These are phyloP conservation scores for Pilasporangium apinafurcum DNA, from an alignment of 352 stramenopile genomes.

Conservation along the genomic window DNA sequence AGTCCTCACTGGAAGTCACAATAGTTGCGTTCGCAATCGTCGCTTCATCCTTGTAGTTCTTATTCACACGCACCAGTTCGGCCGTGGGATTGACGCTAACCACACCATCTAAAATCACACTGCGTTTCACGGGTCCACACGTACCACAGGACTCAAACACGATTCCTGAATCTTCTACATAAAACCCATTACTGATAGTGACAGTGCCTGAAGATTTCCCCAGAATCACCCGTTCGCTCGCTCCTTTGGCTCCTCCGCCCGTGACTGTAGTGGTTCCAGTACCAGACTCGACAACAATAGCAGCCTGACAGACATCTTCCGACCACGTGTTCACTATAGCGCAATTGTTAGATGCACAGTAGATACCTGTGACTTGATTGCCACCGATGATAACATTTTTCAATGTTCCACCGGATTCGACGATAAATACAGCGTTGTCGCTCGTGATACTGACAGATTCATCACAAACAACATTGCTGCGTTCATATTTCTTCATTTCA, in stretches of 20 bases:
- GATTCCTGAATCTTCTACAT: conserved; percentile 32
- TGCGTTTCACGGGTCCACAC: conserved; percentile 55
- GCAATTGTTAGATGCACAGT: conserved; percentile 57
- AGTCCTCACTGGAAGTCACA: conserved; percentile 10
- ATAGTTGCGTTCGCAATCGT: conserved; percentile 39
- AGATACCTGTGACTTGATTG: conserved; percentile 33
- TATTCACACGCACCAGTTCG: conserved; percentile 57
- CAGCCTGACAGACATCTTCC: conserved; percentile 43
- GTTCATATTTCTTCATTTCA: conserved; percentile 53
- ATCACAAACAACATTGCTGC: conserved; percentile 40
- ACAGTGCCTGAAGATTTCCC: conserved; percentile 38
- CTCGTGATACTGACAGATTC: conserved; percentile 18
- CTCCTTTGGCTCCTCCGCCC: conserved; percentile 41
- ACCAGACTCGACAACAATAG: conserved; percentile 41
- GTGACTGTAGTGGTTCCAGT: conserved; percentile 50
- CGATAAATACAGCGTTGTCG: conserved; percentile 52
- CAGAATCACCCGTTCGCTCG: conserved; percentile 32
- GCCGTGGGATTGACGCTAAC: conserved; percentile 42
- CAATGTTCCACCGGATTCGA: conserved; percentile 45
- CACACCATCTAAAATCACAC: conserved; percentile 37
- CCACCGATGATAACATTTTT: conserved; percentile 59
- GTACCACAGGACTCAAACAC: conserved; percentile 59
- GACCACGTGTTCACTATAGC: conserved; percentile 52
- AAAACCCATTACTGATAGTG: conserved; percentile 46
- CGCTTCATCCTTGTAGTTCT: conserved; percentile 65